Evolutionary conservation across 805 yeast genomes (phyloP).

Genomic region (Sungouiella thailandica): DNA sequence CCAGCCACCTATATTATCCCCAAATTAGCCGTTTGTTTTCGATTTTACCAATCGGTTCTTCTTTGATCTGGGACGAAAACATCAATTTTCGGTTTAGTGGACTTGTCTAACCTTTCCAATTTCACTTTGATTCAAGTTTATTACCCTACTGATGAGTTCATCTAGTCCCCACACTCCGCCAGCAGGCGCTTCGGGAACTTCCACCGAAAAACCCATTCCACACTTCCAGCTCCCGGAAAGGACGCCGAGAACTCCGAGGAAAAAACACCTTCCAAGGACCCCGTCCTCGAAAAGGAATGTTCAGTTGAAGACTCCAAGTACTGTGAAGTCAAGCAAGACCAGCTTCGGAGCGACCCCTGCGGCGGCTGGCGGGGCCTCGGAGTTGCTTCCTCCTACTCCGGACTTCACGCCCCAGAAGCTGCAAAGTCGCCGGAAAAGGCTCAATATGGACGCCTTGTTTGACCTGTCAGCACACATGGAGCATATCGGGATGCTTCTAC

Average conservation of each 20-base stretch:
- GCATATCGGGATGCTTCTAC: conserved; percentile 27
- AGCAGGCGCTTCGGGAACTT: neutral
- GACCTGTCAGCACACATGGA: conserved; percentile 3
- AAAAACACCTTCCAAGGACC: neutral
- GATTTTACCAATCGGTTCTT: neutral
- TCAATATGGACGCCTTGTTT: conserved; percentile 9
- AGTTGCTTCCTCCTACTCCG: conserved; percentile 27
- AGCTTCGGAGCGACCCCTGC: no score
- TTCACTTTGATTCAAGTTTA: neutral
- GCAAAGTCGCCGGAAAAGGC: conserved; percentile 14
- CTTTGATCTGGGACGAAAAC: no score
- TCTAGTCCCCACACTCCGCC: conserved; percentile 1
- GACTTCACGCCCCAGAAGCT: conserved; percentile 30
- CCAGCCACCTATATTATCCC: no score
- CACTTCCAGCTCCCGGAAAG: conserved; percentile 1
- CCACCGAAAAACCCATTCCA: neutral
- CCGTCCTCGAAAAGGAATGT: neutral
- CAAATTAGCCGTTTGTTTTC: neutral
- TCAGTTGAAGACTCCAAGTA: neutral
- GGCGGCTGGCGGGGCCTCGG: no score
- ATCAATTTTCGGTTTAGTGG: no score
- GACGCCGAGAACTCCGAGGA: conserved; percentile 1
- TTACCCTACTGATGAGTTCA: neutral
- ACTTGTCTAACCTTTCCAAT: no score
- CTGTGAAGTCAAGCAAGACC: neutral